Percentiles rank a stretch among this genome's conserved stretches.
These are phyloP conservation scores for Colletotrichum musicola DNA, from an alignment of 2,329 filamentous ascomycete genomes.

Conservation along the genomic window DNA sequence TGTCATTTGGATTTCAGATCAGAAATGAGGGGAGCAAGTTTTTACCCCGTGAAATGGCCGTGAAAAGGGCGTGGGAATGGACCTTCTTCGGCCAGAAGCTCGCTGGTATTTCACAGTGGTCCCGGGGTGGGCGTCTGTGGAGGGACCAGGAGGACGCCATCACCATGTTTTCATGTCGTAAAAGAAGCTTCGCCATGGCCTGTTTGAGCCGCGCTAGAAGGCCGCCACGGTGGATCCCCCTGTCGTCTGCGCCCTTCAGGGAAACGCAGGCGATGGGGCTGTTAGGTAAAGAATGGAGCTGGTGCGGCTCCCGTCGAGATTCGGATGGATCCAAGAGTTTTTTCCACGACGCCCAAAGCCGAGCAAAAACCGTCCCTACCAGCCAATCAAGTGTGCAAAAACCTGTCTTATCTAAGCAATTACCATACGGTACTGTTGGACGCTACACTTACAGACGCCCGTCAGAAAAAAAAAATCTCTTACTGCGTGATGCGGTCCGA, in stretches of 20 bases:
- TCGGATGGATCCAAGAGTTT: slow-evolving; percentile 30
- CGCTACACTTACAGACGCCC: neutral
- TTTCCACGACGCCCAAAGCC: slow-evolving; percentile 28
- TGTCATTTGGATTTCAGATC: slow-evolving; percentile 16
- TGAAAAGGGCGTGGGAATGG: slow-evolving; percentile 8
- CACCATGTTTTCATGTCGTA: slow-evolving; percentile 37
- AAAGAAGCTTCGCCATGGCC: slow-evolving; percentile 37
- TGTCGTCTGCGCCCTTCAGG: slow-evolving; percentile 13
- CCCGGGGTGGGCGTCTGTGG: slow-evolving; percentile 1
- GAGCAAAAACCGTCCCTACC: slow-evolving; percentile 34
- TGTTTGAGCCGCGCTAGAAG: slow-evolving; percentile 37
- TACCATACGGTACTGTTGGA: too few species aligned
- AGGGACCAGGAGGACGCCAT: slow-evolving; percentile 20
- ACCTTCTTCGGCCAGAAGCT: slow-evolving; percentile 24
- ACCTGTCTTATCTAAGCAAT: too few species aligned
- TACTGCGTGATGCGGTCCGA: slow-evolving; percentile 19
- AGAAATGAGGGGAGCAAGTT: too few species aligned
- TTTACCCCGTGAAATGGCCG: too few species aligned
- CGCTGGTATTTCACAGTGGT: slow-evolving; percentile 4
- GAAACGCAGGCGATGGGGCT: slow-evolving; percentile 32
- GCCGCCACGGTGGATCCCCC: slow-evolving; percentile 10
- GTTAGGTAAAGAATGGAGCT: slow-evolving; percentile 36
- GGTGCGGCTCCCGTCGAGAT: slow-evolving; percentile 19
- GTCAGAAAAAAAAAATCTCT: slow-evolving; percentile 3
- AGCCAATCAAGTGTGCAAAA: neutral